Evolutionary conservation across 2,329 filamentous ascomycete genomes (phyloP).

Genomic region (Venturia effusa): DNA sequence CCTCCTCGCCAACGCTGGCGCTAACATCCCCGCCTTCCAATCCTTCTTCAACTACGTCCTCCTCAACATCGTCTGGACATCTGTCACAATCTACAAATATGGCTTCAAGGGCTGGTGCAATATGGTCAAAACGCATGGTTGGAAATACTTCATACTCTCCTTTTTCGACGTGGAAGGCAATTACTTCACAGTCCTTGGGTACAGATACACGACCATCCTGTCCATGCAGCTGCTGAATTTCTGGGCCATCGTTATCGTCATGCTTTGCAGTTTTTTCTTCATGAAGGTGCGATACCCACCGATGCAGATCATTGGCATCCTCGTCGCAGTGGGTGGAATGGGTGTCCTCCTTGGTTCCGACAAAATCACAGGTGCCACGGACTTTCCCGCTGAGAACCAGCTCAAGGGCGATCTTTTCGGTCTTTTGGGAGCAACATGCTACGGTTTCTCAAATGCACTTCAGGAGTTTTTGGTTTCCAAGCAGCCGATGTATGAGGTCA

Average conservation of each 20-base stretch:
- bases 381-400: conserved; percentile 55
- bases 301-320: conserved; percentile 75
- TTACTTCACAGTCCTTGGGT: conserved; percentile 94
- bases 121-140: conserved; percentile 61
- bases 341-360: conserved; percentile 80
- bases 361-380: conserved; percentile 67
- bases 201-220: conserved; percentile 83
- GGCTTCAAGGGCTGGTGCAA: conserved; percentile 60
- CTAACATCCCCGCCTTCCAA: conserved; percentile 88
- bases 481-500: conserved; percentile 81
- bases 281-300: conserved; percentile 82
- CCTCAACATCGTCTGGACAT: conserved; percentile 70
- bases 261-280: conserved; percentile 70
- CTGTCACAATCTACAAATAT: conserved; percentile 67
- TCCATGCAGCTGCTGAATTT: conserved; percentile 96
- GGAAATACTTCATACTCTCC: conserved; percentile 82
- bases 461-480: conserved; percentile 91
- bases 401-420: conserved; percentile 91
- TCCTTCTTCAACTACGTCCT: conserved; percentile 90
- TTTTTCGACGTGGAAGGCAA: conserved; percentile 96
- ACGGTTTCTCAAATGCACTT: conserved; percentile 81
- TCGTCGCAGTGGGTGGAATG: conserved; percentile 84
- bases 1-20: conserved; percentile 56
- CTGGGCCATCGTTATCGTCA: conserved; percentile 93
- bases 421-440: conserved; percentile 77